Evolutionary conservation across 192 early-diverging fungal genomes (phyloP).

Genomic region (Coemansia sp.): DNA sequence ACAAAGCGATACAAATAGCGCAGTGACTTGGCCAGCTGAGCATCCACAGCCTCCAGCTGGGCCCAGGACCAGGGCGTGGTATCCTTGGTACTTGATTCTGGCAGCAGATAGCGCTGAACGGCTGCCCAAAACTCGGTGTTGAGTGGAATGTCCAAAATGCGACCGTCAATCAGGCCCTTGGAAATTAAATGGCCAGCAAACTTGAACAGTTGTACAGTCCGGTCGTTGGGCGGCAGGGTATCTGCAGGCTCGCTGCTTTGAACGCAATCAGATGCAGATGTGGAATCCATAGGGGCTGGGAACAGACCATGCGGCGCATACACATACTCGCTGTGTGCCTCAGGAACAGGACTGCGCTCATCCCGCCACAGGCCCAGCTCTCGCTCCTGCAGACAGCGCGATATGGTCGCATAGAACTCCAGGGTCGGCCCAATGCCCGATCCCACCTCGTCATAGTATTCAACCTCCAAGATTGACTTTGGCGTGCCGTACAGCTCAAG

Average conservation of each 20-base stretch:
- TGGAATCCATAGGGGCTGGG: slow-evolving; percentile 41
- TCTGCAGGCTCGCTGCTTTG: slow-evolving; percentile 47
- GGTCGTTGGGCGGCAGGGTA: slow-evolving; percentile 1
- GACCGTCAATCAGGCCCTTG: slow-evolving; percentile 81
- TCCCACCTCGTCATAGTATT: slow-evolving; percentile 92
- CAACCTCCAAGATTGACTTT: slow-evolving; percentile 80
- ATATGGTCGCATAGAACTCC: slow-evolving; percentile 87
- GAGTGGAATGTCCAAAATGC: slow-evolving; percentile 84
- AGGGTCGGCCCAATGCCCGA: slow-evolving; percentile 88
- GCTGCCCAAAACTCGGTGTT: slow-evolving; percentile 71
- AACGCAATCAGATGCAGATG: background rate
- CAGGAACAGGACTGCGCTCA: slow-evolving; percentile 19
- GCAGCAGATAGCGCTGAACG: slow-evolving; percentile 54
- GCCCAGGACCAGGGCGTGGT: slow-evolving; percentile 19
- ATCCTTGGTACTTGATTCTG: background rate
- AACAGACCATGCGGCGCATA: slow-evolving; percentile 56
- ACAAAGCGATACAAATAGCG: slow-evolving; percentile 65
- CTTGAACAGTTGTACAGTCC: slow-evolving; percentile 59
- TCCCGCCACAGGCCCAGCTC: slow-evolving; percentile 69
- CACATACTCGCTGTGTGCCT: slow-evolving; percentile 38
- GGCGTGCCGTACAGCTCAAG: slow-evolving; percentile 74
- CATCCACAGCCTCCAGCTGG: slow-evolving; percentile 62
- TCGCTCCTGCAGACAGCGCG: slow-evolving; percentile 67
- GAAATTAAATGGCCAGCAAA: slow-evolving; percentile 83
- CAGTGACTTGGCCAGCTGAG: slow-evolving; percentile 65